Conservation (phyloP, 2,329 filamentous ascomycete species). For the Exophiala viscosa region DNA sequence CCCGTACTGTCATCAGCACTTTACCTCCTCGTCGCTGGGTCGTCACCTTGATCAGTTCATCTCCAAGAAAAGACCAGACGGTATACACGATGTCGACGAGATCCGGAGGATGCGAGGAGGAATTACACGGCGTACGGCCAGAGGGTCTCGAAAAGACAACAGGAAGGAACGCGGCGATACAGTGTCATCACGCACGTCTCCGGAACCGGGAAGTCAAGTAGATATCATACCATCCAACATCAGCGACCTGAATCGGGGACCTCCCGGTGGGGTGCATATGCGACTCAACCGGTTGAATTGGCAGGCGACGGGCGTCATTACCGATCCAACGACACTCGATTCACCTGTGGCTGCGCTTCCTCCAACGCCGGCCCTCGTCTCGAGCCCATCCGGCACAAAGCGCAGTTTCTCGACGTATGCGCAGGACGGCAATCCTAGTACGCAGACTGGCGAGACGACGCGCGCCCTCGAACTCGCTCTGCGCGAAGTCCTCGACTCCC, state of each 20-base stretch:
- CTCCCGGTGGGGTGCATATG: constrained; percentile 29
- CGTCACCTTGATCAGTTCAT: constrained; percentile 93
- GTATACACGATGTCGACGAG: constrained; percentile 83
- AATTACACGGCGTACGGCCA: constrained; percentile 81
- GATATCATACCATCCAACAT: constrained; percentile 5
- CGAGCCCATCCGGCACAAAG: constrained; percentile 27
- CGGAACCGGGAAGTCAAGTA: constrained; percentile 7
- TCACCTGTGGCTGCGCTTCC: constrained; percentile 38
- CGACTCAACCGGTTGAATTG: constrained; percentile 63
- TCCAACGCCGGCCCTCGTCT: constrained; percentile 27
- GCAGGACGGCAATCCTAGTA: constrained; percentile 19
- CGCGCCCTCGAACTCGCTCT: constrained; percentile 80
- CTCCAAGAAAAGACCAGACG: constrained; percentile 90
- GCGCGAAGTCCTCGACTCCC: constrained; percentile 74
- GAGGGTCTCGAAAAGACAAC: constrained; percentile 60
- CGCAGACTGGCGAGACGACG: constrained; percentile 58
- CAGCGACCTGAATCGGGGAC: constrained; percentile 16
- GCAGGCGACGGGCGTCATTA: constrained; percentile 75
- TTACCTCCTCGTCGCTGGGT: constrained; percentile 89
- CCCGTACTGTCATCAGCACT: constrained; percentile 81
- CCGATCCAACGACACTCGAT: constrained; percentile 60
- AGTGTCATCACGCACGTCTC: constrained; percentile 33
- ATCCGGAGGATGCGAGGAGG: constrained; percentile 77
- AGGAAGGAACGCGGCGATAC: constrained; percentile 56
- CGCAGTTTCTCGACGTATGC: constrained; percentile 26